Evolutionary conservation across 1,284 basidiomycete genomes (phyloP), one percentile per base, ranked within the genome.

Genomic region (Porogramme epimiltina): DNA sequence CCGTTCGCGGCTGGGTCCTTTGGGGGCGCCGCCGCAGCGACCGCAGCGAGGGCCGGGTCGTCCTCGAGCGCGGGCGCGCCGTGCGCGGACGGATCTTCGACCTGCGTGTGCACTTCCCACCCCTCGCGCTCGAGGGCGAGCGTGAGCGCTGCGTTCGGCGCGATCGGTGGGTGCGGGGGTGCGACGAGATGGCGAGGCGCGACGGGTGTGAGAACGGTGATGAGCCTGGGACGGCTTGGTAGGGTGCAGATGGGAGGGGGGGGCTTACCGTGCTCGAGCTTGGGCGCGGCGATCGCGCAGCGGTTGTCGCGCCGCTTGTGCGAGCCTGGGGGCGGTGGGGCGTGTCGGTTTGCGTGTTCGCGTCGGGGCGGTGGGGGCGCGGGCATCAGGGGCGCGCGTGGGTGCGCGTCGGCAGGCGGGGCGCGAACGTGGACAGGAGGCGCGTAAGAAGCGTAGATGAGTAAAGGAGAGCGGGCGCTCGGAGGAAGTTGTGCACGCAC

Each of bases 301-400:
- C 92, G 82, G 67, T 93, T 95, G 71, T 97, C 95, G 46, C 94
- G 79, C 61, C 81, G 83, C 73, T 93, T 94, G 71, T 97, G 95
- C 2, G 93, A 95, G 69, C 93, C 93, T 95, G 1, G n/a, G 9
- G 36, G 3, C 31, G 23, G 43, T 31, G 47, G 37, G 43, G 33
- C 44, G 45, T 46, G 28, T 6, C 24, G 31, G 36, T n/a, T n/a
- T n/a, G n/a, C n/a, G n/a, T n/a, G n/a, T n/a, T n/a, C 11, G n/a
- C 10, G 47, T 18, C 18, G n/a, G n/a, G n/a, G n/a, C n/a, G n/a
- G n/a, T n/a, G n/a, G n/a, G n/a, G n/a, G n/a, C n/a, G n/a, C n/a
- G n/a, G n/a, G n/a, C n/a, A n/a, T n/a, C n/a, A n/a, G n/a, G n/a
- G n/a, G n/a, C n/a, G n/a, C n/a, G n/a, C n/a, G n/a, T n/a, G n/a